A percentile compares a stretch with the other conserved stretches of the same genome.
Conservation (phyloP, 2,329 filamentous ascomycete genomes). For the Beauveria caledonica region DNA sequence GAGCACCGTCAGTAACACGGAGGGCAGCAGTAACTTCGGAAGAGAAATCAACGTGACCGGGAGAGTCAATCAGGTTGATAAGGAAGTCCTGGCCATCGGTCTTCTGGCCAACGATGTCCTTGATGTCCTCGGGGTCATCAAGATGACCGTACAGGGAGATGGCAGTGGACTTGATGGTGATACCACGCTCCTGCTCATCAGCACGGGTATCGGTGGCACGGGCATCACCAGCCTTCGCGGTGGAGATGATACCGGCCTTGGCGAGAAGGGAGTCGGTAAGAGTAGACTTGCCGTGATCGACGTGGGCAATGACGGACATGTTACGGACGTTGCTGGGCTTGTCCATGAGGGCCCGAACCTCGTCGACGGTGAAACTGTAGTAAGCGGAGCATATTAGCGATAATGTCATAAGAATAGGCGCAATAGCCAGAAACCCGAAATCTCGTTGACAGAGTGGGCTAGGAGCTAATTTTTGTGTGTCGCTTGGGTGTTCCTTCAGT, state of each 20-base stretch:
- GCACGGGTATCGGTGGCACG: conserved; percentile 95
- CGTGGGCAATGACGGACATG: conserved; percentile 99
- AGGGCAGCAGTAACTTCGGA: conserved; percentile 99
- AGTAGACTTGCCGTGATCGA: conserved; percentile 99
- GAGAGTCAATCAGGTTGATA: conserved; percentile 99
- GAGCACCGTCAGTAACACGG: conserved; percentile 98
- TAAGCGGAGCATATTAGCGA: conserved; percentile 12
- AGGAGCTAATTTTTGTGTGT: background rate
- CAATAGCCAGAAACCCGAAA: background rate
- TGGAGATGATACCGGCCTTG: conserved; percentile 99
- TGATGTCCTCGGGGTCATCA: conserved; percentile 73
- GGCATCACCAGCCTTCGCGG: conserved; percentile 90
- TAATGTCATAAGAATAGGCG: too few species aligned
- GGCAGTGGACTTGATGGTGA: conserved; percentile 99
- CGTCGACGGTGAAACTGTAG: conserved; percentile 92
- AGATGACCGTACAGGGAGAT: conserved; percentile 95
- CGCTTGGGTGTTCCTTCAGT: background rate
- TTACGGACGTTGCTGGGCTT: conserved; percentile 73
- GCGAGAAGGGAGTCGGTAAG: conserved; percentile 98
- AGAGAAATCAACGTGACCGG: conserved; percentile 99
- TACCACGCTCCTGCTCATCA: conserved; percentile 99
- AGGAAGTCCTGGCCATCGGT: conserved; percentile 93
- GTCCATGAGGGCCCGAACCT: conserved; percentile 74
- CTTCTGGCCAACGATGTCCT: conserved; percentile 86
- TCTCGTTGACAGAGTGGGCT: background rate